These are phyloP conservation scores for Cutaneotrichosporon mucoides DNA, from an alignment of 1,284 basidiomycete species.

Conservation along the genomic window DNA sequence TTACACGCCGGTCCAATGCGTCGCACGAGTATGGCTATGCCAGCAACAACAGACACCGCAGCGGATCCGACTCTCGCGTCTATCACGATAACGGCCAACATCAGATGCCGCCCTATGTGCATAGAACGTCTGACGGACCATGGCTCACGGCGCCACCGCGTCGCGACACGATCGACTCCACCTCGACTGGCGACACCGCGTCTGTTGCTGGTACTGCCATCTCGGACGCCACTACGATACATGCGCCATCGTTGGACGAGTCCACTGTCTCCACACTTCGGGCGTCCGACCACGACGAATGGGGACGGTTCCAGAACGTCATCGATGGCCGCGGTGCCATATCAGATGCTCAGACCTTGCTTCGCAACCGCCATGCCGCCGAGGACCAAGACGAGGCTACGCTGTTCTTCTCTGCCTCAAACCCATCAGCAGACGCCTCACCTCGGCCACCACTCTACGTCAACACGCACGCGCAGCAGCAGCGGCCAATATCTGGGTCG, in stretches of 20 bases:
- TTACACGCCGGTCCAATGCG: too few relatives aligned
- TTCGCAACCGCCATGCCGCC: not conserved
- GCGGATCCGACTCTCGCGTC: conserved; percentile 25
- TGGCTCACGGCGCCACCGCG: not conserved
- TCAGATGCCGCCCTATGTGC: too few relatives aligned
- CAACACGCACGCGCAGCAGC: too few relatives aligned
- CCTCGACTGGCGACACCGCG: not conserved
- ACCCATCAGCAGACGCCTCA: too few relatives aligned
- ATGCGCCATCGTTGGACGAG: conserved; percentile 19
- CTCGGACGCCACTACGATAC: conserved; percentile 33
- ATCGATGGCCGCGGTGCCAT: conserved; percentile 10
- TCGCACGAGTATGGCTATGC: too few relatives aligned
- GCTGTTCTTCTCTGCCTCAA: conserved; percentile 22
- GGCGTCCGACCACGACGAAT: too few relatives aligned
- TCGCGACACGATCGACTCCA: conserved; percentile 3
- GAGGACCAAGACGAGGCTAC: conserved; percentile 27
- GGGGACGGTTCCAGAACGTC: conserved; percentile 21
- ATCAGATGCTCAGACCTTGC: not conserved
- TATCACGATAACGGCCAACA: not conserved
- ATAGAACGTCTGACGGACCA: too few relatives aligned
- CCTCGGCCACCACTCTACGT: not conserved
- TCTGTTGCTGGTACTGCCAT: conserved; percentile 14
- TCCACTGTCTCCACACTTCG: conserved; percentile 18
- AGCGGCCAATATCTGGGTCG: not conserved
- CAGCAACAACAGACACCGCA: conserved; percentile 4